Evolutionary conservation across 1,139 yeast genomes (phyloP), one percentile per base, ranked within the genome.

Genomic region (Zygoascus hellenicus): DNA sequence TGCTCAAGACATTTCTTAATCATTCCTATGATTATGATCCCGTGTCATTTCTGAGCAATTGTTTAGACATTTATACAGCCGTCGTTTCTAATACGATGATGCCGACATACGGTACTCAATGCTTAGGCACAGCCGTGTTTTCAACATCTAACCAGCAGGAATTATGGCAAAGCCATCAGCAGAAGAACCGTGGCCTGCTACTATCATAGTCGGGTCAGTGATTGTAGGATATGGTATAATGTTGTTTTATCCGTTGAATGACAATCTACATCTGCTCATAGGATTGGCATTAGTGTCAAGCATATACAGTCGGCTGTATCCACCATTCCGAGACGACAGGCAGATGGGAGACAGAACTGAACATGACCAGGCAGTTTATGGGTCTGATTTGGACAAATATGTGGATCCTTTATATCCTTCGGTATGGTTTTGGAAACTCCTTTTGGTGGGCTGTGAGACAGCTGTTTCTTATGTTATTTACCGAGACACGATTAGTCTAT

Each of bases 251-350:
- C 38, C 45, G n/a, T 29, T 46, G 42, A 53, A 53, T 29, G 47
- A 55, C 36, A 55, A 56, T 41, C 16, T 55, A 13, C 54, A 51
- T 42, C 48, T 56, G n/a, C 36, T 55, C 14, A 31, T 48, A 5
- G 40, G 51, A n/a, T 38, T 57, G 30, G 46, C 59, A n/a, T 53
- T 55, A 37, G 48, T 53, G 13, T 50, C 57, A 43, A 52, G 54
- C 19, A 48, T 54, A 16, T 50, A 54, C 40, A 37, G 45, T 36
- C 43, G 57, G 16, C 49, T 54, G 9, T 48, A 51, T 31, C 57
- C 57, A 4, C 48, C 57, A 5, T 47, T 50, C 32, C 43, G 41
- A 16, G 43, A 38, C 16, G 49, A 46, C 11, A 48, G 38, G 7
- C 38, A 36, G 28, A 16, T 17, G 7, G 45, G 40, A 10, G 34